These are phyloP conservation scores for Trametes coccinea DNA, from an alignment of 768 basidiomycete species.

Conservation along the genomic window DNA sequence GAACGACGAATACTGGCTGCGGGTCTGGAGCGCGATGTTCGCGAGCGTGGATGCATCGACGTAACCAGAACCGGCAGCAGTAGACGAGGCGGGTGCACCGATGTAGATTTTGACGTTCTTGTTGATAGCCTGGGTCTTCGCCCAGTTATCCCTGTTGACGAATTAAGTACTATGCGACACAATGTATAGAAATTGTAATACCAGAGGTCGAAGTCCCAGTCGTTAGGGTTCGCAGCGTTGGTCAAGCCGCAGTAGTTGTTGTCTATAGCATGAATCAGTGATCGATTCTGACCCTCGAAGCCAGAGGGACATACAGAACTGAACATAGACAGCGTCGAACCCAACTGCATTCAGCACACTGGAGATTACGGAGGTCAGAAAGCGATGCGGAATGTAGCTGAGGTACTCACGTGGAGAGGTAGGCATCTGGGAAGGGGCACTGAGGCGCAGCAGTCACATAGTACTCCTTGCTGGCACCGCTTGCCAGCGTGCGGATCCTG, in stretches of 20 bases:
- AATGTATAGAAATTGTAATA: constrained; percentile 22
- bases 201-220: constrained; percentile 59
- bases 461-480: constrained; percentile 57
- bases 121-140: constrained; percentile 57
- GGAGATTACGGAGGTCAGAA: not conserved
- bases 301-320: constrained; percentile 49
- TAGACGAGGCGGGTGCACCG: constrained; percentile 58
- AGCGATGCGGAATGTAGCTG: no score
- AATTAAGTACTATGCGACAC: not conserved
- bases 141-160: constrained; percentile 60
- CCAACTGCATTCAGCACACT: constrained; percentile 57
- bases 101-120: constrained; percentile 64
- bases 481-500: constrained; percentile 51
- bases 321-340: constrained; percentile 77
- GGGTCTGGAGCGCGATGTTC: constrained; percentile 49
- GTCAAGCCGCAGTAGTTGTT: constrained; percentile 64
- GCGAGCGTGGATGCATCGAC: constrained; percentile 49
- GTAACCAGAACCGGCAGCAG: constrained; percentile 62
- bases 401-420: constrained; percentile 42
- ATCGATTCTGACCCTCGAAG: not conserved
- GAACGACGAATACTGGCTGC: constrained; percentile 60
- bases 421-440: constrained; percentile 70
- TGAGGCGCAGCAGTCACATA: constrained; percentile 66
- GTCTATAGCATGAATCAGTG: constrained; percentile 25
- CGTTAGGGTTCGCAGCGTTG: constrained; percentile 45